A percentile compares a stretch with the other conserved stretches of the same genome.
Evolutionary conservation across 371 early-diverging fungal genomes (phyloP).

Genomic region (Zopfochytrium polystomum): DNA sequence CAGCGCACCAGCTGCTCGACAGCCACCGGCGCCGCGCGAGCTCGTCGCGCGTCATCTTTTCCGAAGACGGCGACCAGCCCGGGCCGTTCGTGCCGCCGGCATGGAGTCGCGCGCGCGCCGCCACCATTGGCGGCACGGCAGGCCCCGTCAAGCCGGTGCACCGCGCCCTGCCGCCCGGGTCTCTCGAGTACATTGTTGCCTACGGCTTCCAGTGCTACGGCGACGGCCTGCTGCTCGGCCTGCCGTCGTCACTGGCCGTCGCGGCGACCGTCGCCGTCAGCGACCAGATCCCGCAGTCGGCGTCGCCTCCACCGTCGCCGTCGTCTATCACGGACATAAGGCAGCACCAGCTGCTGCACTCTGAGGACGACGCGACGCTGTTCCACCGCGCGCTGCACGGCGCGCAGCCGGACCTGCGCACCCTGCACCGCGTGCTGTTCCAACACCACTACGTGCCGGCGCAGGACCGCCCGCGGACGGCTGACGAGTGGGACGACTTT

Average conservation of each 20-base stretch:
- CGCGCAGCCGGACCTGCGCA: slow-evolving; percentile 8
- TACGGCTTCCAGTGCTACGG: slow-evolving; percentile 28
- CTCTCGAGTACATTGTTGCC: slow-evolving; percentile 31
- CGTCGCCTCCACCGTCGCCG: neutral
- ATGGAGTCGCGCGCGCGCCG: no score
- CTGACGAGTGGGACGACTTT: slow-evolving; percentile 12
- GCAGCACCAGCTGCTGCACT: neutral
- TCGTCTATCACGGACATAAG: neutral
- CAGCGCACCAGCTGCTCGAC: no score
- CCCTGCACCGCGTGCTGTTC: slow-evolving; percentile 5
- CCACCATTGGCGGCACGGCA: no score
- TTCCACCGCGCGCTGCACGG: slow-evolving; percentile 4
- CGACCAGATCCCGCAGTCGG: no score
- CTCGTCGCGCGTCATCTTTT: no score
- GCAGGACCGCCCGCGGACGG: neutral
- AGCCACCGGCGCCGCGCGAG: no score
- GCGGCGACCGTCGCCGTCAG: no score
- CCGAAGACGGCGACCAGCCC: no score
- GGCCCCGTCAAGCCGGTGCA: no score
- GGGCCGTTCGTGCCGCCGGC: no score
- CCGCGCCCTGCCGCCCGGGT: slow-evolving; percentile 15
- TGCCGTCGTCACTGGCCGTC: neutral
- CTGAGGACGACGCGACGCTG: no score
- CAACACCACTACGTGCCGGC: slow-evolving; percentile 22
- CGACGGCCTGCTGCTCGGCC: slow-evolving; percentile 12